These are phyloP conservation scores for Mortierella sp. DNA, from an alignment of 371 early-diverging fungal species.

Conservation along the genomic window DNA sequence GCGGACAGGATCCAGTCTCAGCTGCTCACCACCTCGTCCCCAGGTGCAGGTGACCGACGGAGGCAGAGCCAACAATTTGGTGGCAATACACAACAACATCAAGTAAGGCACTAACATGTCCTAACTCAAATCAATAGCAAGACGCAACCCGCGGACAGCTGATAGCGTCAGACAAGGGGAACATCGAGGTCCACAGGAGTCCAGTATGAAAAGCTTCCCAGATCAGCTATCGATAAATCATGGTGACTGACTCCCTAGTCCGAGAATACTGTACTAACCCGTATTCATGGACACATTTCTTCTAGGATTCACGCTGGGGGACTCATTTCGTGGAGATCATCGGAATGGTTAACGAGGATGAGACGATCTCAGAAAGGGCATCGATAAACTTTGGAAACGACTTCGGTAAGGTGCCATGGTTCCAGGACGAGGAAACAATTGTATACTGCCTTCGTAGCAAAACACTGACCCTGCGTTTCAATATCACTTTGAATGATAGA, in stretches of 20 bases:
- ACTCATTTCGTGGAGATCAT: conserved; percentile 42
- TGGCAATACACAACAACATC: neutral
- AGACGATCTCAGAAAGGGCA: conserved; percentile 22
- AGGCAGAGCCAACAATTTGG: conserved; percentile 6
- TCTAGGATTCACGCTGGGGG: conserved; percentile 31
- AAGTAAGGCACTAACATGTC: neutral
- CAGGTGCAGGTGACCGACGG: too few relatives aligned
- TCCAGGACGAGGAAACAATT: too few relatives aligned
- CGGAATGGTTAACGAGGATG: conserved; percentile 29
- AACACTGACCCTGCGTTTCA: too few relatives aligned
- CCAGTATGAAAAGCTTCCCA: neutral
- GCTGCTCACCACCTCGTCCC: too few relatives aligned
- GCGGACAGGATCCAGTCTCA: too few relatives aligned
- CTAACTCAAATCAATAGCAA: conserved; percentile 15
- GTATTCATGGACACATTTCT: neutral
- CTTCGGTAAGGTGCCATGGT: conserved; percentile 46
- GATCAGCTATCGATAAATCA: neutral
- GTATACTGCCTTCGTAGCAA: too few relatives aligned
- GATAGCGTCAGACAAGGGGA: conserved; percentile 40
- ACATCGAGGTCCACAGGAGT: conserved; percentile 30
- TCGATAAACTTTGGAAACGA: conserved; percentile 41
- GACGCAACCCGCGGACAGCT: conserved; percentile 22
- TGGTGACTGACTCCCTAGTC: neutral
- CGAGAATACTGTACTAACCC: neutral
- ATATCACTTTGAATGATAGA: too few relatives aligned